Evolutionary conservation across 2,329 filamentous ascomycete species (phyloP), one percentile per base, ranked within the genome.

Genomic region (Emericellopsis cladophorae): DNA sequence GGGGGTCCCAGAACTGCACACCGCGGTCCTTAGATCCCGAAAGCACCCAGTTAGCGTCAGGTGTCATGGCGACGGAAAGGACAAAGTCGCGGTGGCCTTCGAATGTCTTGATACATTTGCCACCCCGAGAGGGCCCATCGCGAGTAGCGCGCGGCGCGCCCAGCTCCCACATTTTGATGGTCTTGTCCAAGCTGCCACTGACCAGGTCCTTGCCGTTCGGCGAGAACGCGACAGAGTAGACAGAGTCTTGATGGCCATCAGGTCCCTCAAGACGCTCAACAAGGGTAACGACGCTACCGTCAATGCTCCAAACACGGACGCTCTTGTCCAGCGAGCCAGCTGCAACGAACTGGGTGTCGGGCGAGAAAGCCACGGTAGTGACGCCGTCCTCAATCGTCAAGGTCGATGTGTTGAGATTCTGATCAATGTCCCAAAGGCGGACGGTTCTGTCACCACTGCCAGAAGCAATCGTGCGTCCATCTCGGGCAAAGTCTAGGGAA

Each of bases 141-240:
- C 77, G 72, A 44, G 79, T 73, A 52, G 80, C 75, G 50, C 84
- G 76, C 36, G 81, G 76, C 18, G 83, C 76, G 42, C 76, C 81
- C 39, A 98, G 74, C 67, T 95, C 89, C 89, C 92, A 98, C 83
- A 96, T 94, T 70, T 95, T 95, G 70, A 96, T 96, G 0, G 90
- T 96, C 72, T 94, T 94, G 60, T 98, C 92, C 51, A 96, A 68
- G 72, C 84, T 93, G 47, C 92, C 92, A 53, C 84, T 93, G 55
- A 96, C 90, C 33, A 98, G 79, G 50, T 94, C 86, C 53, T 88
- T 84, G 46, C 90, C 90, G 52, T 84, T 90, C 23, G 92, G 92
- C 12, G 89, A 89, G 62, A 98, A 98, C 0, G 92, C 90, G 18
- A 98, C 92, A 11, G 83, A 90, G 61, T 96, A 96, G 18, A 96